Conservation (phyloP, 148 eudicot species). For the Nyssa sinensis region DNA sequence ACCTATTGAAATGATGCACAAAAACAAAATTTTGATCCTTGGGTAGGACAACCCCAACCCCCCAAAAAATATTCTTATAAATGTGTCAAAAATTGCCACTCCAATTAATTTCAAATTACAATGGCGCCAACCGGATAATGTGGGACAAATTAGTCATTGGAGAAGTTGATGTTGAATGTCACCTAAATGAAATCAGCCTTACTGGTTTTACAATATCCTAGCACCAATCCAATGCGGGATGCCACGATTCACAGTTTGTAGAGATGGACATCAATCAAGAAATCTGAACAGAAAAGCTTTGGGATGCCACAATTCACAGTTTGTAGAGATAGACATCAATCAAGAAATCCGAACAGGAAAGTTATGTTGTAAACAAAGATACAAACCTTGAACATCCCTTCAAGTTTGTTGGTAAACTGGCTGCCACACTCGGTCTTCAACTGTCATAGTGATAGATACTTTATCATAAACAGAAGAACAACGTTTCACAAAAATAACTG, state of each 20-base stretch:
- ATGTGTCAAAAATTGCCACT: neutral
- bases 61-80: no score
- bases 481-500: neutral
- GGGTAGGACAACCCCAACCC: no score
- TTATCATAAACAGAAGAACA: slow-evolving; percentile 11
- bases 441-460: slow-evolving; percentile 45
- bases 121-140: no score
- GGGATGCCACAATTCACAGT: neutral
- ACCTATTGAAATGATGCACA: no score
- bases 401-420: slow-evolving; percentile 96
- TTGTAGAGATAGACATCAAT: neutral
- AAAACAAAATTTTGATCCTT: no score
- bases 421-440: slow-evolving; percentile 98
- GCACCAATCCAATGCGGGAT: neutral
- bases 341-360: neutral
- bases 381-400: slow-evolving; percentile 98
- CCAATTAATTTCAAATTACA: neutral
- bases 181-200: neutral
- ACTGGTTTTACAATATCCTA: neutral
- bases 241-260: neutral
- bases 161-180: neutral
- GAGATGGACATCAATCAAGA: neutral
- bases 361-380: neutral
- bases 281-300: neutral
- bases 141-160: neutral